Base-by-base conservation (phyloP, 169 alveolate species). In the Eimeria praecox region DNA sequence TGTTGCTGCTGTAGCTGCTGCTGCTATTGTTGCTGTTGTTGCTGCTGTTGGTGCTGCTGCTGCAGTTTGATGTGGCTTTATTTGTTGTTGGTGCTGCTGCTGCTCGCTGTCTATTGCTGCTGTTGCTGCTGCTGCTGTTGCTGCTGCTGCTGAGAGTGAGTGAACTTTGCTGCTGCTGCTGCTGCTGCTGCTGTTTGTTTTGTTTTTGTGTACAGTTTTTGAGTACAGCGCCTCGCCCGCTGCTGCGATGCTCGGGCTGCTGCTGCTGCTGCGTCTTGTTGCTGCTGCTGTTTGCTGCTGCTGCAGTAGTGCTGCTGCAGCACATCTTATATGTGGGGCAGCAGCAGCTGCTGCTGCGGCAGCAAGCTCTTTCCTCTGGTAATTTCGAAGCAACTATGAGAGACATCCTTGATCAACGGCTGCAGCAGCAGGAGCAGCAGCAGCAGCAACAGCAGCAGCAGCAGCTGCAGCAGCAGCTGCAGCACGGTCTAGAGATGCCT, bases 361-460 rank as follows among this genome's bases (percentile, higher is more conserved):
- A 78, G 88, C 88, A 78, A 40, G 88, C 88, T 62, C 88, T 78
- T 22, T 18, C 66, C n/a, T 42, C 56, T 10, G 88, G 88, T 33
- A 78, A 78, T 54, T 40, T 42, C 22, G 88, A 78, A 30, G 62
- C 62, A 6, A 78, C 88, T 8, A 56, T 78, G 62, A 38, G 88
- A 38, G 88, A 78, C 62, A 38, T 78, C 44, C 88, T 78, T 38
- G 56, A 56, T 20, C 62, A 78, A 30, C 3, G 40, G 44, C 88
- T 78, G 66, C 88, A 42, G 88, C 88, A 78, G 88, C 64, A 78
- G 88, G 35, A 44, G 66, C 88, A 78, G 88, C 88, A 78, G 66
- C 88, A 78, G 88, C 88, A 38, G 27, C 88, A 78, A 54, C 88
- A 38, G 83, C 83, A 73, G 83, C 83, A 73, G 75, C 30, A 64